A percentile compares a stretch with the other conserved stretches of the same genome.
Conservation (phyloP, 2,329 filamentous ascomycete species). For the Epichloe glyceriae region DNA sequence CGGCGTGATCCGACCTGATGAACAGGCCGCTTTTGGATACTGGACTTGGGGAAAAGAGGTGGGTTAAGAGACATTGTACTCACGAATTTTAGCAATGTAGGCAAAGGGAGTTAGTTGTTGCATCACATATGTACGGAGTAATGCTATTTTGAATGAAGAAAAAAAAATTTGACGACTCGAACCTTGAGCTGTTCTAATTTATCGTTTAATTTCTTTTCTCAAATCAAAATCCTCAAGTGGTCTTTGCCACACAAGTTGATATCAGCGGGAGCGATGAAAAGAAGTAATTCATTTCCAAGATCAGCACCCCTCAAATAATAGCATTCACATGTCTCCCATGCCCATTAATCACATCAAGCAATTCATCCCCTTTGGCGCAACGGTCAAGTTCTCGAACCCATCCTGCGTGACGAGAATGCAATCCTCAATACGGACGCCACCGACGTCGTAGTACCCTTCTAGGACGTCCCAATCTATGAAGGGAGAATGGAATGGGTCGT, state of each 20-base stretch:
- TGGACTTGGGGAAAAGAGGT: not conserved
- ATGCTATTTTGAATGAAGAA: not conserved
- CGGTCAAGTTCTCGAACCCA: conserved; percentile 74
- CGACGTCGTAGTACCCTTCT: conserved; percentile 61
- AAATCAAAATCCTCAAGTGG: no score
- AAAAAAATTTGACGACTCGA: no score
- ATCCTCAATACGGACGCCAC: conserved; percentile 88
- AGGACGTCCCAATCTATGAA: conserved; percentile 55
- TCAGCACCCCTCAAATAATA: no score
- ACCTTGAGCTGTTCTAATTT: no score
- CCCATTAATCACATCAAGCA: conserved; percentile 48
- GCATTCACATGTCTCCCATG: not conserved
- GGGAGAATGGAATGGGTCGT: conserved; percentile 40
- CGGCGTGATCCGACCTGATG: no score
- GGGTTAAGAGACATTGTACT: not conserved
- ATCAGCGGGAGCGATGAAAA: no score
- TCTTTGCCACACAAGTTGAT: no score
- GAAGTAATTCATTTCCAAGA: no score
- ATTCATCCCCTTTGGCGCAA: conserved; percentile 61
- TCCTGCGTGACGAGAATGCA: conserved; percentile 67
- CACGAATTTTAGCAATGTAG: not conserved
- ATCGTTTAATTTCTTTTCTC: no score
- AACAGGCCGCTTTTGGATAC: not conserved
- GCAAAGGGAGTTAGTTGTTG: not conserved
- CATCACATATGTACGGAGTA: not conserved